Evolutionary conservation across 495 filamentous ascomycete species (phyloP), one percentile per base, ranked within the genome.

Genomic region (Hypoxylon crocopeplum): DNA sequence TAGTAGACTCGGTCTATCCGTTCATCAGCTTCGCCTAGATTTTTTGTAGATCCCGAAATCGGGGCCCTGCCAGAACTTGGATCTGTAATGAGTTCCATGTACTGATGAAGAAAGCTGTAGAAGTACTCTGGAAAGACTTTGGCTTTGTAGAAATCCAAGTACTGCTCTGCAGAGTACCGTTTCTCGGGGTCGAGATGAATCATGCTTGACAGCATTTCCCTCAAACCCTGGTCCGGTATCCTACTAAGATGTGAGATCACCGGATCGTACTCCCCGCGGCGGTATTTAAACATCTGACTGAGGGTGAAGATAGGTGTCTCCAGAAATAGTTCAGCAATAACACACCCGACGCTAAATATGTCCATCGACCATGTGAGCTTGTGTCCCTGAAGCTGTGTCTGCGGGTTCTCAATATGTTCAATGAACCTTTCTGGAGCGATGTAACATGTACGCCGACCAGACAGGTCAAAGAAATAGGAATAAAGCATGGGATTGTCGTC

Each of bases 401-500:
- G 78, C 2, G 79, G 77, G 47, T 80, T 71, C 50, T 74, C 72
- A 12, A 72, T 86, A 6, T 81, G 78, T 41, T 85, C 81, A 12
- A 95, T 69, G 61, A 99, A 99, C 20, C 95, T 81, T 71, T 99
- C 95, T 7, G 95, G 95, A 0, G 95, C 95, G 17, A 98, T 77
- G 68, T 99, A 98, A 75, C 95, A 98, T n/a, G 92, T 97, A 56
- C 95, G 81, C 54, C 90, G 78, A 5, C 91, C 92, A 7, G 93
- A 96, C 0, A 89, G 92, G 67, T 98, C 95, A 69, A 98, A 99
- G 72, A 91, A 99, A 68, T 96, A 98, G 0, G 92, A 95, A 59
- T 97, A 98, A 56, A 98, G 92, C 20, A 92, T 93, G 5, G 95
- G 95, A 63, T 99, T 98, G 67, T 98, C 93, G 65, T 97, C 92